These are phyloP conservation scores for Pelargonium nanum DNA, from an alignment of 345 rosid genomes.

Conservation along the genomic window DNA sequence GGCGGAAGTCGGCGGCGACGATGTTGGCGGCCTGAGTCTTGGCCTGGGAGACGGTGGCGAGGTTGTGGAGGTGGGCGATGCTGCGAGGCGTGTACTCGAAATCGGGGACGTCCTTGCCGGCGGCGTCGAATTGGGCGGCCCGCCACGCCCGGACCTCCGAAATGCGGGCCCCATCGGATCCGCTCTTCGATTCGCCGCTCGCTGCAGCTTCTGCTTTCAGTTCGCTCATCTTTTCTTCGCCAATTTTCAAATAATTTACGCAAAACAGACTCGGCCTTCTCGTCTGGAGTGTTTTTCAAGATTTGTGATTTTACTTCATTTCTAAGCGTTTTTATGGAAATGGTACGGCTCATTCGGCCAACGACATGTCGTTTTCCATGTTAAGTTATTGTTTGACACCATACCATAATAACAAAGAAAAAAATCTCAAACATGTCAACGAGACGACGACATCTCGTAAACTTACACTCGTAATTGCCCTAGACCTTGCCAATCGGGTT, in stretches of 20 bases:
- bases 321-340: neutral
- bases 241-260: neutral
- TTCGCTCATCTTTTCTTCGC: neutral
- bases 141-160: slow-evolving; percentile 81
- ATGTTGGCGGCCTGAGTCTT: slow-evolving; percentile 77
- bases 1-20: slow-evolving; percentile 85
- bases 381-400: too few species aligned
- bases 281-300: neutral
- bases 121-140: slow-evolving; percentile 64
- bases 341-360: neutral
- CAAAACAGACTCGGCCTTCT: neutral
- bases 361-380: neutral
- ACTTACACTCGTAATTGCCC: too few species aligned
- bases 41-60: slow-evolving; percentile 75
- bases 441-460: too few species aligned
- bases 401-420: too few species aligned
- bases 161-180: slow-evolving; percentile 55
- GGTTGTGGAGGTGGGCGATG: slow-evolving; percentile 58
- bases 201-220: neutral
- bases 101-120: slow-evolving; percentile 70
- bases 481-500: too few species aligned
- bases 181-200: slow-evolving; percentile 31
- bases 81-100: slow-evolving; percentile 83
- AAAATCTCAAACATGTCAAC: too few species aligned
- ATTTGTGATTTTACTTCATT: too few species aligned